A percentile compares a stretch with the other conserved stretches of the same genome.
Conservation (phyloP, 352 stramenopile species). For the Blastocystis sp. region DNA sequence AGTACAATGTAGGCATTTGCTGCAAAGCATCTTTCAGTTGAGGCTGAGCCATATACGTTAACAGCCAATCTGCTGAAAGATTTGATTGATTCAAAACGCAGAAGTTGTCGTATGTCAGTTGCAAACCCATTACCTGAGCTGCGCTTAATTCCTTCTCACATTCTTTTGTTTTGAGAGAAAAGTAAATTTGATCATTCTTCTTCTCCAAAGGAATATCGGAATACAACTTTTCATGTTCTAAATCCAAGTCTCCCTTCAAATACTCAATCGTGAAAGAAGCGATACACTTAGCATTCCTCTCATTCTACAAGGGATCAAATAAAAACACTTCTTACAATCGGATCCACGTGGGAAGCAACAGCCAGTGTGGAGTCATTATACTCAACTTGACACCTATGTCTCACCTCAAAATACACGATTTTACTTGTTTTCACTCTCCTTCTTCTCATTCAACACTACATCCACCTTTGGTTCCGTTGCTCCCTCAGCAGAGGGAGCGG, state of each 20-base stretch:
- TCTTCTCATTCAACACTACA: background rate
- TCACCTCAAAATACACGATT: background rate
- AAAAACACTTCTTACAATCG: background rate
- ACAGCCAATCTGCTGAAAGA: background rate
- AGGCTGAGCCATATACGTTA: constrained; percentile 9
- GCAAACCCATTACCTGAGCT: background rate
- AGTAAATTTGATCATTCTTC: constrained; percentile 43
- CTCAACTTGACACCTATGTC: constrained; percentile 39
- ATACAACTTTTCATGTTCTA: background rate
- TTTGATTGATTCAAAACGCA: background rate
- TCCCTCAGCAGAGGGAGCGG: background rate
- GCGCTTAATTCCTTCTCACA: constrained; percentile 41
- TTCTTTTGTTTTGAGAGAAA: background rate
- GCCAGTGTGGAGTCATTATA: background rate
- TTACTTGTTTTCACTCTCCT: background rate
- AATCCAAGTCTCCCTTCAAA: background rate
- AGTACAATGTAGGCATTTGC: constrained; percentile 36
- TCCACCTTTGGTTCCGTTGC: background rate
- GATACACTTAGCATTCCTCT: background rate
- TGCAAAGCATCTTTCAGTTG: background rate
- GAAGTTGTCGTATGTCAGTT: constrained; percentile 27
- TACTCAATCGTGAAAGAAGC: constrained; percentile 32
- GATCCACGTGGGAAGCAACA: background rate
- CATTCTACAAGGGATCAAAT: background rate
- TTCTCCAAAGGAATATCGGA: background rate